Base-by-base conservation (phyloP, 225 moss, liverwort and hornwort genomes). In the Physcomitrium patens region DNA sequence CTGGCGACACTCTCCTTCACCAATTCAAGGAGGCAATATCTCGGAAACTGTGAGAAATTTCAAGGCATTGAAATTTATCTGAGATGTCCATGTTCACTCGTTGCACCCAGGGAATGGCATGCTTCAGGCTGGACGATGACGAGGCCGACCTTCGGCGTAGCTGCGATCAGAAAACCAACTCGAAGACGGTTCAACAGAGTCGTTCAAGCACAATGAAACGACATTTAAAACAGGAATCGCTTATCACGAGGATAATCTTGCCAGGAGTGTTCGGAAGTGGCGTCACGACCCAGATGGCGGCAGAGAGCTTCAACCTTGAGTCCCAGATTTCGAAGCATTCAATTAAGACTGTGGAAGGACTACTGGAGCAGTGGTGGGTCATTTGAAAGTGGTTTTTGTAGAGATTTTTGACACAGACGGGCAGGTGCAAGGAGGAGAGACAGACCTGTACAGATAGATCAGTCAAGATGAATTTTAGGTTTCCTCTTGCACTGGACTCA, bases 1-100 rank as follows among this genome's bases (percentile, higher is more conserved):
- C 88, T 13, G 94, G 87, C 46, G 94, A 86, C 22, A 84, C 87
- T 17, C 82, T 97, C 13, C 88, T 97, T 1, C 82, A 91, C 67
- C 85, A 93, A 71, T 97, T 91, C 61, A 91, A 92, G 67, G 93
- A 96, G 63, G 92, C 85, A 49, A 91, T 96, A 19, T 92, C 96
- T 16, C 81, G 87, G 69, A 88, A 88, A 45, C 26, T 87, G n/a
- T 86, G 65, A 51, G 45, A 57, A 63, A 58, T 28, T 48, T 67
- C 19, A 27, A 63, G 73, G 22, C 13, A 54, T 65, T 71, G 63
- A 57, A 63, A 76, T 83, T 76, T 76, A 51, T 11, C 41, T 73
- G n/a, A 64, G 59, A 16, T 51, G 46, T 65, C 80, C 20, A 52
- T 66, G 72, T 27, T 65, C 31, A 37, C 0, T 7, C 15, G 17